Conservation (phyloP, 495 filamentous ascomycete genomes). For the Trichoderma reesei region DNA sequence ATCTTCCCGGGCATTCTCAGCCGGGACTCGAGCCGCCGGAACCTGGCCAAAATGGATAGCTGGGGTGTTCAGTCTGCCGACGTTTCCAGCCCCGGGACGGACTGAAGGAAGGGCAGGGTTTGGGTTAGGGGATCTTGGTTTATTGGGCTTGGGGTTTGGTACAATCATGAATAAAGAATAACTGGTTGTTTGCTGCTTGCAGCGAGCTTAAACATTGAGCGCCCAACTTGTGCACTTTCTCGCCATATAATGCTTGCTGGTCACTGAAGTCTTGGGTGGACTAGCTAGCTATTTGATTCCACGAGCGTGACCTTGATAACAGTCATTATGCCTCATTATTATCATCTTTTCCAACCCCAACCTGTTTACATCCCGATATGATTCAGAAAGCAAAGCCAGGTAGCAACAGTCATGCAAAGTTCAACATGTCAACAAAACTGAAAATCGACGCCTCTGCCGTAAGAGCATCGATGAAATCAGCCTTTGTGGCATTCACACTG, state of each 20-base stretch:
- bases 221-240: background rate
- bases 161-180: background rate
- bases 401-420: background rate
- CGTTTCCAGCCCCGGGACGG: background rate
- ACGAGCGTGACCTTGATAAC: no score
- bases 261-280: no score
- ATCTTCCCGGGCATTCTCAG: constrained; percentile 62
- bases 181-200: background rate
- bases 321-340: no score
- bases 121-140: background rate
- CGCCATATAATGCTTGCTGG: no score
- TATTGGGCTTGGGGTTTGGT: no score
- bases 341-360: no score
- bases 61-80: background rate
- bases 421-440: constrained; percentile 1
- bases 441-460: constrained; percentile 1
- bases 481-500: background rate
- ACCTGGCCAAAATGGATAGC: background rate
- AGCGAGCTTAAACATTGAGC: background rate
- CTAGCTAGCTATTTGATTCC: background rate
- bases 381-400: no score
- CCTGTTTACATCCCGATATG: no score
- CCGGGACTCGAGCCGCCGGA: background rate
- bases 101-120: background rate
- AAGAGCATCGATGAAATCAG: constrained; percentile 2